Base-by-base conservation (phyloP, 345 rosid species). In the Toxicodendron radicans region DNA sequence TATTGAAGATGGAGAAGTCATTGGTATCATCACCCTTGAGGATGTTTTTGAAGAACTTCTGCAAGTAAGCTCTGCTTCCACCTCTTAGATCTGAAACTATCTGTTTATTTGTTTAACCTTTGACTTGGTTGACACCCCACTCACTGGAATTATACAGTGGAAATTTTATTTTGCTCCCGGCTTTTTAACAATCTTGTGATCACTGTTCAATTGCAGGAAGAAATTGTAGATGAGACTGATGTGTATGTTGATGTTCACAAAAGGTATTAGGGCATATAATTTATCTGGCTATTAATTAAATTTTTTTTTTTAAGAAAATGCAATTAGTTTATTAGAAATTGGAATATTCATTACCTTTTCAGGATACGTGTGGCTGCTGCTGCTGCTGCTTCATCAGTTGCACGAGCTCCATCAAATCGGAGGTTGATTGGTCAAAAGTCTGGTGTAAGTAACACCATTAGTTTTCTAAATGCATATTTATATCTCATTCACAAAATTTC, bases 21-120 rank as follows among this genome's bases (percentile, higher is more conserved):
- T 87, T 79, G 97, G 97, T 67, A 92, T 92, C 75, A 90, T 92
- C 74, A 92, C 93, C 20, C 83, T 92, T 41, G 94, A 88, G 78
- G 97, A 92, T 83, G 97, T 92, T 64, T 90, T 90, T 57, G 97
- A 92, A 87, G 97, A 92, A 82, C 92, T 92, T 66, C 79, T 92
- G 77, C 94, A 92, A 81, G 97, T 92, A 83, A 68, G 75, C 54
- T 57, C 54, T 49, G 66, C 58, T 68, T 71, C 70, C 35, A 52
- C 33, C 23, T 24, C 35, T 35, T 52, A 14, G 18, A 14, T 18
- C 20, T 57, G 35, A 18, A 66, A 9, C 43, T 58, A 20, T 74
- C 43, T 51, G 17, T 69, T 70, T 23, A 73, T 62, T 74, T 35
- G 18, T 23, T 24, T 45, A 63, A 43, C 18, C 16, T 58, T 58